Base-by-base conservation (phyloP, 768 basidiomycete species). In the Russula virescens region DNA sequence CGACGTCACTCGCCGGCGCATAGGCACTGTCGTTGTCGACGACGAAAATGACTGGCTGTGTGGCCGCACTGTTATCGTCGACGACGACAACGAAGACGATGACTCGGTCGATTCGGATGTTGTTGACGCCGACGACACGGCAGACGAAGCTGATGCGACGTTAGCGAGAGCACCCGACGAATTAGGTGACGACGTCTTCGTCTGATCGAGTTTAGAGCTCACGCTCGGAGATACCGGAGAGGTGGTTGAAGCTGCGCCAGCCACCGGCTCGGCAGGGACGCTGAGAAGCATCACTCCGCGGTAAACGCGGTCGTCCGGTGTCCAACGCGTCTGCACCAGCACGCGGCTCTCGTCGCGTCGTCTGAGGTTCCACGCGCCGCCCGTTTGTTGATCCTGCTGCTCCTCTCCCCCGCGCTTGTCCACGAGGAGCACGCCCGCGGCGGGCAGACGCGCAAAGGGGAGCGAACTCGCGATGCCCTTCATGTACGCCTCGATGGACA, bases 401-500 rank as follows among this genome's bases (percentile, higher is more conserved):
- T 76, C 73, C 42, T 81, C 81, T 53, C 81, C 80, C 16, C 73
- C 72, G 65, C 79, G 80, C 69, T 80, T 79, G 63, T 84, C 83
- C 14, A 77, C 79, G 47, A 88, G 70, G 9, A 86, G 75, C 66
- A 91, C 63, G 1, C 85, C 86, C 5, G 83, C 75, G 2, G 85
- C 74, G 2, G 96, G 96, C 16, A 87, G 72, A 49, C 88, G 80
- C 45, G 84, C 82, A 55, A 86, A 77, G 18, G 91, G 90, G 34
- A 88, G 73, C 0, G 88, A 81, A 0, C 84, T 81, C 0, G 85
- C 81, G 35, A 78, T 76, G 47, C 77, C 77, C 75, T 89, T 90
- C 68, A 93, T 78, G 67, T 84, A 87, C 26, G 79, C 71, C 71
- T 98, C 94, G 46, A 99, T 75, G 0, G 83, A 79, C 3, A 90